These are phyloP conservation scores for Blastomyces gilchristii DNA, from an alignment of 2,329 filamentous ascomycete genomes.

Conservation along the genomic window DNA sequence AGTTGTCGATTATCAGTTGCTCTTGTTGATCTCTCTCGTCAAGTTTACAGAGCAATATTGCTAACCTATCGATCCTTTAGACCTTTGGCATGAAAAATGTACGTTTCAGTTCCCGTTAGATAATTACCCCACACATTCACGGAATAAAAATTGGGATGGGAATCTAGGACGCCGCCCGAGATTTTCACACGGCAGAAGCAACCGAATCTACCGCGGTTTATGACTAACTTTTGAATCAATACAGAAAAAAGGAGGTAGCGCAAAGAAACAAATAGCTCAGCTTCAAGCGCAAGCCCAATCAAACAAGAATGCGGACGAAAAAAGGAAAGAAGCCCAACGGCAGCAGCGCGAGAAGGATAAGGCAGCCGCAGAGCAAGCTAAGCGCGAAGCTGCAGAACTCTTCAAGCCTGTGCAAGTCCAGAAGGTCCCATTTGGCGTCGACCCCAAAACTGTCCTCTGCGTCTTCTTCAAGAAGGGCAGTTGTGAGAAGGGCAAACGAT, in stretches of 20 bases:
- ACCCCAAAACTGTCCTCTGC: slow-evolving; percentile 94
- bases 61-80: slow-evolving; percentile 25
- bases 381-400: slow-evolving; percentile 66
- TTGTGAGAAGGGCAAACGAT: slow-evolving; percentile 95
- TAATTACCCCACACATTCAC: not conserved
- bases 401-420: slow-evolving; percentile 93
- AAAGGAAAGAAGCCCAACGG: slow-evolving; percentile 61
- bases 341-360: slow-evolving; percentile 71
- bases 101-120: slow-evolving; percentile 20
- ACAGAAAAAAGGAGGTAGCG: slow-evolving; percentile 79
- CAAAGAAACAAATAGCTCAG: slow-evolving; percentile 82
- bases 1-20: slow-evolving; percentile 13
- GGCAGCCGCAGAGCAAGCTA: slow-evolving; percentile 75
- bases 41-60: slow-evolving; percentile 2
- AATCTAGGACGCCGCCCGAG: not conserved
- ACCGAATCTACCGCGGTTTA: not conserved
- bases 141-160: not conserved
- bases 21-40: not conserved
- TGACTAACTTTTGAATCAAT: slow-evolving; percentile 2
- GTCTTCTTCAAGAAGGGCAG: slow-evolving; percentile 95
- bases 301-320: slow-evolving; percentile 76
- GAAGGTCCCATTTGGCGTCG: slow-evolving; percentile 94
- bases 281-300: slow-evolving; percentile 63
- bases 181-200: not conserved
- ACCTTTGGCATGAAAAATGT: slow-evolving; percentile 99